Conservation (phyloP, 768 basidiomycete genomes). For the Russula emetica region DNA sequence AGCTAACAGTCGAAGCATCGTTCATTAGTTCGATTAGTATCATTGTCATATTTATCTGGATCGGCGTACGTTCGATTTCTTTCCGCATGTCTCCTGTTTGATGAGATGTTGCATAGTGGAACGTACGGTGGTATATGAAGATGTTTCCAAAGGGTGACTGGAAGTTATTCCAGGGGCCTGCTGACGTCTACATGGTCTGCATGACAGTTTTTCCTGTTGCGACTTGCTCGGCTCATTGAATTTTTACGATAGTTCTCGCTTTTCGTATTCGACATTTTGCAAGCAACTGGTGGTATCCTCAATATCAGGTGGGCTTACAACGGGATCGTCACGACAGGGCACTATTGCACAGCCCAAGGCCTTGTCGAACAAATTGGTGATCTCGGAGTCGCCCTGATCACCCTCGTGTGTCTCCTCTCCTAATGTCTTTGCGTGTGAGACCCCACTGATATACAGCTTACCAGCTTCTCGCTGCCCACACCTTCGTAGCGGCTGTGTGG, state of each 20-base stretch:
- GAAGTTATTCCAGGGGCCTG: slow-evolving; percentile 36
- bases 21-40: slow-evolving; percentile 6
- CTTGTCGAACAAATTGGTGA: slow-evolving; percentile 43
- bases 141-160: slow-evolving; percentile 2
- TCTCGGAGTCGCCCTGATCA: slow-evolving; percentile 41
- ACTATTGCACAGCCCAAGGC: slow-evolving; percentile 41
- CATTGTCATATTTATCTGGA: neutral
- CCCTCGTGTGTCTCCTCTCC: slow-evolving; percentile 35
- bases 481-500: slow-evolving; percentile 41
- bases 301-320: slow-evolving; percentile 38
- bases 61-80: slow-evolving; percentile 12
- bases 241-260: slow-evolving; percentile 30
- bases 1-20: slow-evolving; percentile 39
- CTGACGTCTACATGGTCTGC: slow-evolving; percentile 42
- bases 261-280: slow-evolving; percentile 36
- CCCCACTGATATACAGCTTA: slow-evolving; percentile 30
- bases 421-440: neutral
- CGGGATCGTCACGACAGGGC: slow-evolving; percentile 36
- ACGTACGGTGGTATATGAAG: slow-evolving; percentile 13
- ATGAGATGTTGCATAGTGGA: slow-evolving; percentile 14
- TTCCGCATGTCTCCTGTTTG: neutral
- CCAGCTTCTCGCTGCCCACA: slow-evolving; percentile 37
- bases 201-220: neutral
- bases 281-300: slow-evolving; percentile 39
- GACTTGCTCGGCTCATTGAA: slow-evolving; percentile 12